Evolutionary conservation across 495 filamentous ascomycete species (phyloP).

Genomic region (Patellaria atrata): DNA sequence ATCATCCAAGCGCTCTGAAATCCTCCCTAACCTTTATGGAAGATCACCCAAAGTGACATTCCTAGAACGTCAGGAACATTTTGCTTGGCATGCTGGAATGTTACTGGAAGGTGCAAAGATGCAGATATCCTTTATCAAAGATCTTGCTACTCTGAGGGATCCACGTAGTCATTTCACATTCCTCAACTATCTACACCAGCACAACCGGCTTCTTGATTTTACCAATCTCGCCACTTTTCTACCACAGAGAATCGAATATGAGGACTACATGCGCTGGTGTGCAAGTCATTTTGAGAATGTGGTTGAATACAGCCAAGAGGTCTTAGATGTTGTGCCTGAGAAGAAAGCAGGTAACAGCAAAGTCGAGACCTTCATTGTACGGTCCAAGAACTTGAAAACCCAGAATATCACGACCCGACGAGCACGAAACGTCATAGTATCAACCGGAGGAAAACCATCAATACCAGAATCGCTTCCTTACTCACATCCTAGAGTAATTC

Average conservation of each 20-base stretch:
- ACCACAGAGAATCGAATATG: constrained; percentile 75
- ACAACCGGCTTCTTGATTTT: constrained; percentile 70
- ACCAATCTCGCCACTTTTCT: constrained; percentile 82
- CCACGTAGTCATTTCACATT: constrained; percentile 90
- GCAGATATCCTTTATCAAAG: constrained; percentile 98
- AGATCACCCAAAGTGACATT: constrained; percentile 58
- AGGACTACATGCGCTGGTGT: constrained; percentile 93
- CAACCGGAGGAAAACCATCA: constrained; percentile 65
- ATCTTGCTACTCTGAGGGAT: constrained; percentile 76
- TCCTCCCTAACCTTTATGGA: constrained; percentile 16
- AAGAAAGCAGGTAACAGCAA: constrained; percentile 22
- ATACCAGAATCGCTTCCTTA: constrained; percentile 53
- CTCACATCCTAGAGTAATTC: constrained; percentile 53
- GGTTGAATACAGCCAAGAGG: constrained; percentile 67
- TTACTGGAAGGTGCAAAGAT: constrained; percentile 82
- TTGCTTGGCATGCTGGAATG: constrained; percentile 93
- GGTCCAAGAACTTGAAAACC: constrained; percentile 37
- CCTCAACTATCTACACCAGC: constrained; percentile 75
- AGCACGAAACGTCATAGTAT: constrained; percentile 74
- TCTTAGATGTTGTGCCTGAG: constrained; percentile 42
- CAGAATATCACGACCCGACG: constrained; percentile 38
- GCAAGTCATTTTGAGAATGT: constrained; percentile 63
- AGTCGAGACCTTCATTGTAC: constrained; percentile 41
- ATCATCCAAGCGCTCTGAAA: constrained; percentile 5
- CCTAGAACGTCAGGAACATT: constrained; percentile 68